Percentiles rank a stretch among this genome's conserved stretches.
phyloP scores from a whole-genome alignment of 805 yeast genomes.

The Candida quercuum region DNA sequence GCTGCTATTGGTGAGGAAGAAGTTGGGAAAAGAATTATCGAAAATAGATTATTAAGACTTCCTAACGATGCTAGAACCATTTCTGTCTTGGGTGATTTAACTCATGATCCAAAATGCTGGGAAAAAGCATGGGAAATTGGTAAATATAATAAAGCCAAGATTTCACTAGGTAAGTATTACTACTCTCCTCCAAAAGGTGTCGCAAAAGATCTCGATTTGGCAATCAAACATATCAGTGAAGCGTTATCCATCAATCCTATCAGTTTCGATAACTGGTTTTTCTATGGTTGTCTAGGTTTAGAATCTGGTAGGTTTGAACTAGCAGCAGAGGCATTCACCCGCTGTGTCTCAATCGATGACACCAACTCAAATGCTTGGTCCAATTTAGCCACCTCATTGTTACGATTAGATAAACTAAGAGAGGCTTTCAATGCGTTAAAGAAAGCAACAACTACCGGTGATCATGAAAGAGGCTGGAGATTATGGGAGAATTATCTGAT shows the following conservation, averaged over 20 bases:
- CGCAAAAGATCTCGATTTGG: constrained; percentile 42
- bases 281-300: constrained; percentile 86
- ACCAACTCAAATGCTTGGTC: constrained; percentile 84
- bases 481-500: constrained; percentile 83
- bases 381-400: constrained; percentile 76
- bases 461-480: constrained; percentile 72
- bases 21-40: constrained; percentile 58
- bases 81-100: constrained; percentile 81
- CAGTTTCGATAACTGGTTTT: constrained; percentile 79
- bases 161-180: constrained; percentile 69
- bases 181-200: constrained; percentile 64
- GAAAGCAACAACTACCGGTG: constrained; percentile 69
- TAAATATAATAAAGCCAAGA: constrained; percentile 77
- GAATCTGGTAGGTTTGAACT: constrained; percentile 64
- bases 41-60: constrained; percentile 43
- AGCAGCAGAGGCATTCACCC: constrained; percentile 87
- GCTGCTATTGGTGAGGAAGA: constrained; percentile 76
- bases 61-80: constrained; percentile 81
- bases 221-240: constrained; percentile 67
- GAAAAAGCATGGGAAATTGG: constrained; percentile 83
- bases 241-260: constrained; percentile 70
- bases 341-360: constrained; percentile 85
- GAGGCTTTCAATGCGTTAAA: constrained; percentile 85
- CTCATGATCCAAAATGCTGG: constrained; percentile 74
- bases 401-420: constrained; percentile 54